phyloP scores from a whole-genome alignment of 805 yeast species.

The Metschnikowia picachoensis region DNA sequence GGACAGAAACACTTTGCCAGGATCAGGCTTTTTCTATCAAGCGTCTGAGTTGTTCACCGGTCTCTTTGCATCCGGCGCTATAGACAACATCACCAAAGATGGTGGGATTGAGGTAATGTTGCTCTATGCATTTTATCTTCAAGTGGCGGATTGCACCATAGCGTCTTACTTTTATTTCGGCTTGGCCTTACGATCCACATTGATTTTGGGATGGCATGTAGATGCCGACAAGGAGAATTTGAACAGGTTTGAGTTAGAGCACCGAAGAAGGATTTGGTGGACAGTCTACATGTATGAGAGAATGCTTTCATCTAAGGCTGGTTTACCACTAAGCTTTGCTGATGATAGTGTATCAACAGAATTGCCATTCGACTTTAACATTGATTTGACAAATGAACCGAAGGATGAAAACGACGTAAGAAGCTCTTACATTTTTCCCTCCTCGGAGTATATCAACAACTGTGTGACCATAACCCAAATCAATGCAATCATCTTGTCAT shows the following conservation, averaged over 20 bases:
- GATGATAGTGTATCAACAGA: conserved; percentile 80
- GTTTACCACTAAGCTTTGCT: conserved; percentile 72
- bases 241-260: conserved; percentile 52
- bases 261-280: conserved; percentile 47
- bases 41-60: conserved; percentile 79
- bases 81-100: conserved; percentile 71
- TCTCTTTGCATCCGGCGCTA: conserved; percentile 72
- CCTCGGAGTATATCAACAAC: conserved; percentile 70
- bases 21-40: conserved; percentile 72
- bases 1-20: conserved; percentile 54
- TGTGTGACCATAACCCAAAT: conserved; percentile 78
- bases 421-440: conserved; percentile 69
- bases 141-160: conserved; percentile 80
- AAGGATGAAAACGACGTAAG: conserved; percentile 47
- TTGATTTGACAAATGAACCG: conserved; percentile 41
- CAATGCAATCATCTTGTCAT: conserved; percentile 67
- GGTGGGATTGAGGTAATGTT: conserved; percentile 77
- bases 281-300: conserved; percentile 53
- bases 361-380: conserved; percentile 67
- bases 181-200: conserved; percentile 65
- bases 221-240: conserved; percentile 67
- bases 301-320: conserved; percentile 80
- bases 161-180: conserved; percentile 81
- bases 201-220: conserved; percentile 76
- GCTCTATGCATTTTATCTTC: conserved; percentile 72